phyloP scores from a whole-genome alignment of 345 rosid species.

The Cochlearia excelsa region DNA sequence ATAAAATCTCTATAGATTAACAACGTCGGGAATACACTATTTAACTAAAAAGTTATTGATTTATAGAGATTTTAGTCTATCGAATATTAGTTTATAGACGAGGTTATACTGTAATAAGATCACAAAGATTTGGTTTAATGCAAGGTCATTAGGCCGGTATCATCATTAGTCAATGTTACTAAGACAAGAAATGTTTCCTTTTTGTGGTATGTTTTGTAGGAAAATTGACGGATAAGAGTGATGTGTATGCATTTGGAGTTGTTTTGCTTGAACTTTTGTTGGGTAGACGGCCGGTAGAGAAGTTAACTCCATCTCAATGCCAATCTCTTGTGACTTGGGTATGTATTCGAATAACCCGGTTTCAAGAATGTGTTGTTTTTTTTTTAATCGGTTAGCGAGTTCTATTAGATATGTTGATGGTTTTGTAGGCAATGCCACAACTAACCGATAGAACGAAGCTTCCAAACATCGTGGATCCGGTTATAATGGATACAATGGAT shows the following conservation, averaged over 20 bases:
- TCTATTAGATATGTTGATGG: conserved; percentile 4
- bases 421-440: conserved; percentile 89
- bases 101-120: no score
- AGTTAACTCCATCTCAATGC: conserved; percentile 74
- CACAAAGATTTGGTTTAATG: no score
- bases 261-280: conserved; percentile 87
- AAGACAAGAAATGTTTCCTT: no score
- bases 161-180: no score
- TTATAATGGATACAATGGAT: conserved; percentile 67
- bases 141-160: no score
- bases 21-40: no score
- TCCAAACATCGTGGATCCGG: conserved; percentile 80
- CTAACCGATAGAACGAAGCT: conserved; percentile 81
- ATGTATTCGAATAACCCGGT: conserved; percentile 19
- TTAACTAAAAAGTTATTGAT: no score
- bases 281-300: conserved; percentile 82
- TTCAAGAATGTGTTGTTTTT: conserved; percentile 42
- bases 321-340: conserved; percentile 95
- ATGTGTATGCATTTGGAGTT: conserved; percentile 90
- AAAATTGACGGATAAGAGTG: conserved; percentile 88
- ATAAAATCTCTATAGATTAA: no score
- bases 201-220: conserved; percentile 39
- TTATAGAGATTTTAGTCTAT: no score
- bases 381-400: conserved; percentile 40
- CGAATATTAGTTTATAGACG: no score